Base-by-base conservation (phyloP, 768 basidiomycete species). In the Phanerodontia chrysosporium region DNA sequence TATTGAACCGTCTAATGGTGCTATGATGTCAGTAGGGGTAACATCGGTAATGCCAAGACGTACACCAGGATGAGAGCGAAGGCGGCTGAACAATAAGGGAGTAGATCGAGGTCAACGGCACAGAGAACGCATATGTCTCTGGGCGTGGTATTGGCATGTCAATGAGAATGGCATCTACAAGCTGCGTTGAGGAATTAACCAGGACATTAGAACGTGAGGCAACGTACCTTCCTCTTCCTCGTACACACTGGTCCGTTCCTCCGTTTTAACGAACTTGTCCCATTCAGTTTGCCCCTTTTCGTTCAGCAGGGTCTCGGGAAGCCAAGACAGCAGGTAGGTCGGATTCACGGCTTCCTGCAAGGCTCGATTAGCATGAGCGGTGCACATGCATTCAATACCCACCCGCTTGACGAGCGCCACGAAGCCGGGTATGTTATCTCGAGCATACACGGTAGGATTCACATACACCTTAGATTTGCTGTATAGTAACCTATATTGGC, bases 391-490 rank as follows among this genome's bases (percentile, higher is more conserved):
- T 36, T 27, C 25, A 32, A 51, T 52, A 76, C 87, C 55, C 64
- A 93, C 93, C 67, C 89, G 83, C 76, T 94, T 92, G 21, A 98
- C 95, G 58, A 99, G 79, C 16, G 90, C 87, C 7, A 95, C 86
- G 70, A 96, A 98, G 1, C 97, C 97, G 2, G 92, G 85, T 35
- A 98, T 91, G 72, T 98, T 96, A 73, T 98, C 97, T 67, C 89
- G 81, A 1, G 89, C 80, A 70, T 94, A 95, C 2, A 89, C 85
- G 2, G 95, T 96, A 0, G 97, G 97, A 65, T 98, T 92, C 45
- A 99, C 86, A 69, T 96, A 95, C 46, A 98, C 96, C 71, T 95
- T 95, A 44, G 89, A 92, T 71, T 96, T 97, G 72, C 86, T 89
- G 66, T 93, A 97, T 14, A 98, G 71, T 49, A 98, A 78, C 46